Percentiles rank a stretch among this genome's conserved stretches.
These are phyloP conservation scores for Cutaneotrichosporon cavernicola DNA, from an alignment of 1,284 basidiomycete genomes.

Conservation along the genomic window DNA sequence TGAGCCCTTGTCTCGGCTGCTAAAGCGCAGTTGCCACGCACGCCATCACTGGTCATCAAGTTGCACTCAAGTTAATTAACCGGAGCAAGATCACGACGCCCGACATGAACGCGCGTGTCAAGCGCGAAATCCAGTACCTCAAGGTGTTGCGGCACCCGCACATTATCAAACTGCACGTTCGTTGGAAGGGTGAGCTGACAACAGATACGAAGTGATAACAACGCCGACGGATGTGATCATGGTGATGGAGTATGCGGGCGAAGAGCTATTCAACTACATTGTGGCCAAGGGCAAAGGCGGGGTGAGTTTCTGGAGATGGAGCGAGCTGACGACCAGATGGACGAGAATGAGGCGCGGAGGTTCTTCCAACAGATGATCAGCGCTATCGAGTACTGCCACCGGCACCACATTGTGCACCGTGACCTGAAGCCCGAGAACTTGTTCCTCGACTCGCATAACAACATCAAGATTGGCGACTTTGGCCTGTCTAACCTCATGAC, in stretches of 20 bases:
- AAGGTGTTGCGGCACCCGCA: slow-evolving; percentile 86
- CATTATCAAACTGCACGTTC: slow-evolving; percentile 85
- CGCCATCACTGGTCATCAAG: slow-evolving; percentile 88
- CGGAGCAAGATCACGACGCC: slow-evolving; percentile 89
- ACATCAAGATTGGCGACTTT: slow-evolving; percentile 93
- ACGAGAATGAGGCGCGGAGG: slow-evolving; percentile 74
- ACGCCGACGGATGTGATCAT: slow-evolving; percentile 92
- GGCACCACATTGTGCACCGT: slow-evolving; percentile 90
- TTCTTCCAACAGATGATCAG: slow-evolving; percentile 97
- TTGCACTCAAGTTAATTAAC: slow-evolving; percentile 97
- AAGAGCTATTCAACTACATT: slow-evolving; percentile 94
- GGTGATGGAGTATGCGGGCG: slow-evolving; percentile 88
- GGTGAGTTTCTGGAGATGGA: slow-evolving; percentile 26
- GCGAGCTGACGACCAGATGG: slow-evolving; percentile 60
- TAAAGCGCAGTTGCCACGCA: slow-evolving; percentile 76
- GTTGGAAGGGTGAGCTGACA: slow-evolving; percentile 3
- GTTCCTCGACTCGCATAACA: slow-evolving; percentile 57
- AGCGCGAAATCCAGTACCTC: slow-evolving; percentile 94
- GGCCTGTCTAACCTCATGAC: slow-evolving; percentile 90
- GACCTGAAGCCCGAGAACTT: slow-evolving; percentile 92
- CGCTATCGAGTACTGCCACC: slow-evolving; percentile 91
- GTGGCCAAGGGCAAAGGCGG: slow-evolving; percentile 68
- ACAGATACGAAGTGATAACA: slow-evolving; percentile 90
- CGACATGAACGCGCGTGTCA: slow-evolving; percentile 86
- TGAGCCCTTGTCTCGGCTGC: not conserved